phyloP scores from a whole-genome alignment of 2,329 filamentous ascomycete species.

The Venturia effusa region DNA sequence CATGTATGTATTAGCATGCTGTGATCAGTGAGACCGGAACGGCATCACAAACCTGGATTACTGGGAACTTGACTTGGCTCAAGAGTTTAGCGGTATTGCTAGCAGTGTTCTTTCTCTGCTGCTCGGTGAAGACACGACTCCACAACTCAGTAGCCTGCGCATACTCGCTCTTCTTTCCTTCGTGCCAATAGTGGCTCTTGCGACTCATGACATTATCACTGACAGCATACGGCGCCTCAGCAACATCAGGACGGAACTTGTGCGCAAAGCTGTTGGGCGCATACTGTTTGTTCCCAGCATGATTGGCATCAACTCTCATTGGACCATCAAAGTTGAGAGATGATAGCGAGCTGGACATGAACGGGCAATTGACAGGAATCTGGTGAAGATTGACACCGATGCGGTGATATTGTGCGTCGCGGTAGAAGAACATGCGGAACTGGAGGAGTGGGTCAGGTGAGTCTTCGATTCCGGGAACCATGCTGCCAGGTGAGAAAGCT shows the following conservation, averaged over 20 bases:
- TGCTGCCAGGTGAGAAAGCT: slow-evolving; percentile 40
- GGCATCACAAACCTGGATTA: slow-evolving; percentile 28
- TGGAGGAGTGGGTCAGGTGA: slow-evolving; percentile 38
- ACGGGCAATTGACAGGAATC: slow-evolving; percentile 37
- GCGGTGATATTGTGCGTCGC: slow-evolving; percentile 41
- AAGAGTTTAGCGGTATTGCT: slow-evolving; percentile 39
- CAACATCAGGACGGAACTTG: slow-evolving; percentile 41
- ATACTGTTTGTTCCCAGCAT: slow-evolving; percentile 40
- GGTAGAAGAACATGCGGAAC: slow-evolving; percentile 40
- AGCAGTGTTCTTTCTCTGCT: slow-evolving; percentile 35
- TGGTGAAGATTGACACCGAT: slow-evolving; percentile 43
- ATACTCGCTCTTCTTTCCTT: slow-evolving; percentile 43
- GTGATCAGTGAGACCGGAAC: neutral
- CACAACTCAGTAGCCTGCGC: slow-evolving; percentile 41
- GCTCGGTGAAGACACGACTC: slow-evolving; percentile 35
- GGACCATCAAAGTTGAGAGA: slow-evolving; percentile 40
- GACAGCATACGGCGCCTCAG: slow-evolving; percentile 40
- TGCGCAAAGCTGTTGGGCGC: slow-evolving; percentile 40
- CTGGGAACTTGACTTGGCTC: slow-evolving; percentile 30
- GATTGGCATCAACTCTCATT: slow-evolving; percentile 38
- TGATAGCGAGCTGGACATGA: slow-evolving; percentile 37
- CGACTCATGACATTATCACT: slow-evolving; percentile 39
- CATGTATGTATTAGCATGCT: slow-evolving; percentile 4
- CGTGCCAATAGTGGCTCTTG: slow-evolving; percentile 45
- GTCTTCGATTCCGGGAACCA: slow-evolving; percentile 42